These are phyloP conservation scores for Termitomyces sp. DNA, from an alignment of 768 basidiomycete species.

Conservation along the genomic window DNA sequence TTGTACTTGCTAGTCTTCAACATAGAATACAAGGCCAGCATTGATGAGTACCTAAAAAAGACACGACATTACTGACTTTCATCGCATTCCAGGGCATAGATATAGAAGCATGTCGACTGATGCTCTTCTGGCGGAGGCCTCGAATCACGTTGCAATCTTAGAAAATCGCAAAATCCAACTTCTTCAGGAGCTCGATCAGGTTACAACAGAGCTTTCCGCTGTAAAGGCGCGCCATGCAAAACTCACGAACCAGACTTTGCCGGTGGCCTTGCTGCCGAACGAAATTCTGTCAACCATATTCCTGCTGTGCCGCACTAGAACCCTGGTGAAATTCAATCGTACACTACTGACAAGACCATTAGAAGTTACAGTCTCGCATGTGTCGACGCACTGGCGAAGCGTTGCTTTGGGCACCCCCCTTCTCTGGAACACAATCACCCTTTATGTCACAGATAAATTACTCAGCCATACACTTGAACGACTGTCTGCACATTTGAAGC, in stretches of 20 bases:
- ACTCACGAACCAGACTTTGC: conserved; percentile 27
- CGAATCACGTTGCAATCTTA: conserved; percentile 21
- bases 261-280: conserved; percentile 30
- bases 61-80: neutral
- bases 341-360: conserved; percentile 15
- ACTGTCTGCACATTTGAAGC: conserved; percentile 30
- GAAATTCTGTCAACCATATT: conserved; percentile 37
- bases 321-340: conserved; percentile 1
- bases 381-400: conserved; percentile 39
- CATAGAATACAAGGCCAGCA: neutral
- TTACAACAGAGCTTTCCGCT: conserved; percentile 25
- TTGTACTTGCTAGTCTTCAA: neutral
- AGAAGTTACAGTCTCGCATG: conserved; percentile 36
- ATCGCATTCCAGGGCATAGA: neutral
- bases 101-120: neutral
- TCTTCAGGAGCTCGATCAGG: conserved; percentile 25
- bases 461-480: conserved; percentile 16
- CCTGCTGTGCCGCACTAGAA: conserved; percentile 22
- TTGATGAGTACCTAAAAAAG: neutral
- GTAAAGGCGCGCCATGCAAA: conserved; percentile 26
- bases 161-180: conserved; percentile 22
- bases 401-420: conserved; percentile 32
- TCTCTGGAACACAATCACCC: conserved; percentile 37
- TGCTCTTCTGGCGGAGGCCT: conserved; percentile 6
- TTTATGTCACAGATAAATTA: conserved; percentile 21